Evolutionary conservation across 139 green algal genomes (phyloP).

Genomic region (Axilococcus clingmanii): DNA sequence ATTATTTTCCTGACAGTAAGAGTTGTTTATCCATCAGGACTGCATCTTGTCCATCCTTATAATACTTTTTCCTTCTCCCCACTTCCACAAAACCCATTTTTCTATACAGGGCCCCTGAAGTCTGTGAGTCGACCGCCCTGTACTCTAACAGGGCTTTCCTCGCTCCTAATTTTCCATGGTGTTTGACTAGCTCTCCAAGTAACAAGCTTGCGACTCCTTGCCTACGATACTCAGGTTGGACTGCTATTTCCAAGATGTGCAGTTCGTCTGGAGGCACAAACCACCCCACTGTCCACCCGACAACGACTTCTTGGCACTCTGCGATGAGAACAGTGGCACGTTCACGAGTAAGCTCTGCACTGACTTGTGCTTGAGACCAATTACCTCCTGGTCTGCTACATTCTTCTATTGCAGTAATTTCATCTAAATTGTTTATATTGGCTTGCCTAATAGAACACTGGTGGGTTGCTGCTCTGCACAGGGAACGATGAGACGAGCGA

Average conservation of each 20-base stretch:
- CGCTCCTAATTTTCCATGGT: neutral
- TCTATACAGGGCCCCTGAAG: conserved; percentile 9
- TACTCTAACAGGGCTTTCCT: conserved; percentile 5
- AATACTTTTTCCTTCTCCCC: conserved; percentile 9
- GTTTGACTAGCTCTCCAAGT: neutral
- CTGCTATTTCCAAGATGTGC: conserved; percentile 13
- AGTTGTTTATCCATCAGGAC: conserved; percentile 10
- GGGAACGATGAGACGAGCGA: no score
- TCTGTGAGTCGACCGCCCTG: neutral
- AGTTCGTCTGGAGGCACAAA: conserved; percentile 7
- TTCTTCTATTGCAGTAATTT: no score
- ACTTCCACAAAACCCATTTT: conserved; percentile 10
- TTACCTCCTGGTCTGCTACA: no score
- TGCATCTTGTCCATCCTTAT: conserved; percentile 14
- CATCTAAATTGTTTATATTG: no score
- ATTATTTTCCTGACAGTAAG: neutral
- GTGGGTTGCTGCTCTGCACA: no score
- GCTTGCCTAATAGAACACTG: no score
- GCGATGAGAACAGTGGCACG: conserved; percentile 7
- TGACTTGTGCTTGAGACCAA: no score
- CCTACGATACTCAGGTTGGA: conserved; percentile 1
- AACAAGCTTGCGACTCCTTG: conserved; percentile 6
- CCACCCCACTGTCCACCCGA: conserved; percentile 7
- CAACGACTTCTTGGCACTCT: neutral
- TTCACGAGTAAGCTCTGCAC: no score